Evolutionary conservation across 116 monocot genomes (phyloP).

Genomic region (Trichopus zeylanicus): DNA sequence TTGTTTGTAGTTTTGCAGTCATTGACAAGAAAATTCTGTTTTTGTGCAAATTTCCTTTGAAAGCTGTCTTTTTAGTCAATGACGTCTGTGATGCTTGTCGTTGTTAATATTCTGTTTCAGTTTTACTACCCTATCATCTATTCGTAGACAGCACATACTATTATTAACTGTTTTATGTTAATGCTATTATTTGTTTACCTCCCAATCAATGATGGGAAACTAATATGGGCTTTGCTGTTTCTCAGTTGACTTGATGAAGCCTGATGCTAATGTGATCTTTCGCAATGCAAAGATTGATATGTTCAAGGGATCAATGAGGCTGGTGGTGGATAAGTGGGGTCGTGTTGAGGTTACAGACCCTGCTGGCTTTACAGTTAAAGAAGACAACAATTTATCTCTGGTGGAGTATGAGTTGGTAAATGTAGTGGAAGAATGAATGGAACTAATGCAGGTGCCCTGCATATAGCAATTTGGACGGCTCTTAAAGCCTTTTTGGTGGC

Average conservation of each 20-base stretch:
- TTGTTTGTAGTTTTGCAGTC: too few relatives aligned
- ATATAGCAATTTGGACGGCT: neutral
- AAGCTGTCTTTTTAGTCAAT: too few relatives aligned
- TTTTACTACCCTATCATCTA: too few relatives aligned
- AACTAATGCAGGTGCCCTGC: neutral
- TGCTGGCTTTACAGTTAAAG: slow-evolving; percentile 49
- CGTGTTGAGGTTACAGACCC: slow-evolving; percentile 59
- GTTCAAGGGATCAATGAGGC: slow-evolving; percentile 79
- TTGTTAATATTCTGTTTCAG: too few relatives aligned
- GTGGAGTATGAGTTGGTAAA: slow-evolving; percentile 83
- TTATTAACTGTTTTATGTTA: neutral
- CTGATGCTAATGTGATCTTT: slow-evolving; percentile 45
- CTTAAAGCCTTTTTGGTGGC: neutral
- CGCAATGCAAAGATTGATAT: slow-evolving; percentile 82
- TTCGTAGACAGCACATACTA: too few relatives aligned
- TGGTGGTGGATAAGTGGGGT: slow-evolving; percentile 73
- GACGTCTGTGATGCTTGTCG: too few relatives aligned
- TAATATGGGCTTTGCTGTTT: too few relatives aligned
- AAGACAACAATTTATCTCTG: slow-evolving; percentile 61
- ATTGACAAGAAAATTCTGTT: too few relatives aligned
- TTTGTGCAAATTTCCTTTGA: too few relatives aligned
- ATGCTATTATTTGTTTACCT: neutral
- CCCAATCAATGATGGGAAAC: neutral
- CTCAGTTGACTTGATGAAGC: slow-evolving; percentile 55
- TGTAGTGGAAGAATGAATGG: slow-evolving; percentile 13